These are phyloP conservation scores for Dendryphion nanum DNA, from an alignment of 2,329 filamentous ascomycete genomes.

Conservation along the genomic window DNA sequence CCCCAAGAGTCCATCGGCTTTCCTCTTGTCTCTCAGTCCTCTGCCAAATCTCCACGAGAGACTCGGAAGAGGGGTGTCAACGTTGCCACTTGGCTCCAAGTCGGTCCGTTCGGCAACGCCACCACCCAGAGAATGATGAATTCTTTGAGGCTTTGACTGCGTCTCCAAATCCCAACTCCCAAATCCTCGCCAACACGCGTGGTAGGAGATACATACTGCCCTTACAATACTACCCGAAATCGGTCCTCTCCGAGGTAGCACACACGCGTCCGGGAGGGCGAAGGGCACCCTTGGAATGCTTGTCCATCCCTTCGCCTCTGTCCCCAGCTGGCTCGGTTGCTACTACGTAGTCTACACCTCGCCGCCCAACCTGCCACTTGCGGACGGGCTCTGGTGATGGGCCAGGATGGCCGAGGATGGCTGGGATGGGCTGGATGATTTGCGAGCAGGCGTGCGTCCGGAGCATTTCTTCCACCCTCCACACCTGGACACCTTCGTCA, in stretches of 20 bases:
- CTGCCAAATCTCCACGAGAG: too few species aligned
- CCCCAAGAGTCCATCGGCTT: too few species aligned
- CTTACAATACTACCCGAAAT: not conserved
- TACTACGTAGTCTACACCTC: too few species aligned
- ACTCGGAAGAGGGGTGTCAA: too few species aligned
- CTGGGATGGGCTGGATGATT: conserved; percentile 1
- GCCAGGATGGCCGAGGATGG: not conserved
- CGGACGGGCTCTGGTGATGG: not conserved
- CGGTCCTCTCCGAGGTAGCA: not conserved
- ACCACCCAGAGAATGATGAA: not conserved
- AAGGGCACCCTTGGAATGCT: not conserved
- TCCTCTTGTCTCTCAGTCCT: too few species aligned
- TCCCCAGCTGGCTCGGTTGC: too few species aligned
- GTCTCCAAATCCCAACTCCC: not conserved
- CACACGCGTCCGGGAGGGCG: conserved; percentile 1
- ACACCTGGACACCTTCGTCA: not conserved
- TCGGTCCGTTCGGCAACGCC: not conserved
- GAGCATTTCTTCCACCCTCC: not conserved
- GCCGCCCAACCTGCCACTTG: not conserved
- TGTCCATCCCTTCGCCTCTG: too few species aligned
- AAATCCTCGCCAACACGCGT: not conserved
- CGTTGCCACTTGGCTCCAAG: not conserved
- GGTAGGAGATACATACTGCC: too few species aligned
- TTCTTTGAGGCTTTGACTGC: not conserved
- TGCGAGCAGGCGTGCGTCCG: not conserved